phyloP scores from a whole-genome alignment of 192 early-diverging fungal genomes.

The Phycomyces nitens region DNA sequence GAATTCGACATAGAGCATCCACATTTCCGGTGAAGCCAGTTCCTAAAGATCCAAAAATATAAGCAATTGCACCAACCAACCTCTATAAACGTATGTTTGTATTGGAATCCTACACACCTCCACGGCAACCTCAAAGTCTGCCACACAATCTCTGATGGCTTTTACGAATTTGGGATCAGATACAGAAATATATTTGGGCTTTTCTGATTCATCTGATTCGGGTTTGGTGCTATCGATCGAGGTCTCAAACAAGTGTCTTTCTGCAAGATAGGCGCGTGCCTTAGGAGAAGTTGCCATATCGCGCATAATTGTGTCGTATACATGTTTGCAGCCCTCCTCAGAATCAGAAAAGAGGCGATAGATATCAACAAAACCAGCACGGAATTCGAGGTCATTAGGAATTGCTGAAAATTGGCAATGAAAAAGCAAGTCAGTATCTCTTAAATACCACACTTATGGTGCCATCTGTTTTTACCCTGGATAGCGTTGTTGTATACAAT shows the following conservation, averaged over 20 bases:
- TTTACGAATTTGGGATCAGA: slow-evolving; percentile 28
- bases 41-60: slow-evolving; percentile 15
- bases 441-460: not conserved
- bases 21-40: slow-evolving; percentile 47
- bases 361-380: slow-evolving; percentile 67
- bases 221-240: slow-evolving; percentile 44
- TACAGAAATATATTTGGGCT: slow-evolving; percentile 21
- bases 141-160: slow-evolving; percentile 38
- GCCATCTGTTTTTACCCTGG: slow-evolving; percentile 36
- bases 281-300: slow-evolving; percentile 57
- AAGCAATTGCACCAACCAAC: not conserved
- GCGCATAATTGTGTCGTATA: slow-evolving; percentile 47
- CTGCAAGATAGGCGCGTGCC: slow-evolving; percentile 53
- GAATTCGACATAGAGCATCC: slow-evolving; percentile 62
- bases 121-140: slow-evolving; percentile 45
- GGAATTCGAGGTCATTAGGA: slow-evolving; percentile 70
- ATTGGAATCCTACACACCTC: not conserved
- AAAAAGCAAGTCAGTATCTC: slow-evolving; percentile 2
- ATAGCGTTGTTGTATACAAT: slow-evolving; percentile 82
- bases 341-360: slow-evolving; percentile 54
- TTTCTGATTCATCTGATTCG: slow-evolving; percentile 2
- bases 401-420: slow-evolving; percentile 39
- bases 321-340: slow-evolving; percentile 37
- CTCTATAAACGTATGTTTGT: no score
- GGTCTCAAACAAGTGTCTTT: slow-evolving; percentile 53